Evolutionary conservation across 78 protist species (phyloP), one percentile per base, ranked within the genome.

Genomic region (Polysphondylium violaceum): DNA sequence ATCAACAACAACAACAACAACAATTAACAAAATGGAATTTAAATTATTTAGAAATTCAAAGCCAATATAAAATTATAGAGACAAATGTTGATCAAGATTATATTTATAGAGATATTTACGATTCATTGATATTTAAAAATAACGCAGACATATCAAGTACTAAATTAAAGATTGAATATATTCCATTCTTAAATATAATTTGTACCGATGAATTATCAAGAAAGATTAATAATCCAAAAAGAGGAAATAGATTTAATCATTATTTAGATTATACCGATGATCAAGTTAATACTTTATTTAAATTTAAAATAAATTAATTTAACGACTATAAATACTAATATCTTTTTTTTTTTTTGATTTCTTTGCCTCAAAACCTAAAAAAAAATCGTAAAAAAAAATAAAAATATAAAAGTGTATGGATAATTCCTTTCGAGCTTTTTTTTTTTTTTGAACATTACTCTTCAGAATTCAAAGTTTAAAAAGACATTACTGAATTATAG

Each of bases 171-270:
- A 23, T 25, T 0, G 76, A 67, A 23, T 64, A 67, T 50, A 71
- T 41, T 27, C 88, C 88, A 53, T 50, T 56, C 16, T 25, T 79
- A 38, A 8, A 9, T 5, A 27, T 17, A 19, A 67, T 79, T 40
- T 79, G 88, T 36, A 3, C 21, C 1, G 33, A 47, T 14, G 88
- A 79, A 67, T 21, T 40, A 33, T 6, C 27, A 1, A 29, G 88
- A 40, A 64, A 79, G 38, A 23, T 17, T n/a, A 55, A 47, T 38
- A 67, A 79, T 67, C 71, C 88, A 79, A 79, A 79, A 35, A 63
- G 88, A 65, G 67, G 76, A 3, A 67, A 67, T 56, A 51, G 88
- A 38, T 79, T 79, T 25, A 53, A 12, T 67, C 88, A 79, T 67
- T 79, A 79, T 27, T 25, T 79, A 14, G 19, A 79, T 53, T 27